Percentiles rank a stretch among this genome's conserved stretches.
phyloP scores from a whole-genome alignment of 805 yeast genomes.

The Brettanomyces custersianus region DNA sequence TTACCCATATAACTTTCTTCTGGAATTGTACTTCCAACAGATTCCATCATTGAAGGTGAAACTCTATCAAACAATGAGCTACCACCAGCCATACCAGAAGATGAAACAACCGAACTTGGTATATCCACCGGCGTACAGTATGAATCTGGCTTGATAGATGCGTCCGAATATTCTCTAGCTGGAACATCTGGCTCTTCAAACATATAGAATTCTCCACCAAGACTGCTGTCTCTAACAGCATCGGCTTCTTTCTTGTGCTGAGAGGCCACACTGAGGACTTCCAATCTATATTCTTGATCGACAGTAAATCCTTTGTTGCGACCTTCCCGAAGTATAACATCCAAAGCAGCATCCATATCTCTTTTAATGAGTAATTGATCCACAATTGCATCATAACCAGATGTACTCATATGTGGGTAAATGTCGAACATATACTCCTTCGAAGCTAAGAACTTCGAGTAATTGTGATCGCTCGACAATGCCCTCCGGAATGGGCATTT shows the following conservation, averaged over 20 bases:
- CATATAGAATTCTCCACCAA: constrained; percentile 25
- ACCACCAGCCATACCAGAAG: constrained; percentile 6
- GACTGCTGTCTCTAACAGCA: neutral
- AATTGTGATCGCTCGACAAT: constrained; percentile 31
- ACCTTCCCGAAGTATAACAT: constrained; percentile 20
- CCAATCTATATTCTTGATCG: constrained; percentile 34
- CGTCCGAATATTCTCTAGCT: too few species aligned
- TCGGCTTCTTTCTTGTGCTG: neutral
- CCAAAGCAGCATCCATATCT: constrained; percentile 27
- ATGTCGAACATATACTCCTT: constrained; percentile 38
- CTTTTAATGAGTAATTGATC: constrained; percentile 34
- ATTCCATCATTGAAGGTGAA: constrained; percentile 6
- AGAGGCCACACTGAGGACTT: constrained; percentile 7
- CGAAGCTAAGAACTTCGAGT: constrained; percentile 31
- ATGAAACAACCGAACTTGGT: constrained; percentile 1
- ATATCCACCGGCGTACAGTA: neutral
- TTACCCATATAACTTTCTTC: constrained; percentile 2
- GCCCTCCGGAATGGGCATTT: constrained; percentile 43
- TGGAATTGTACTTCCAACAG: constrained; percentile 3
- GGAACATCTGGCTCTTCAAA: constrained; percentile 26
- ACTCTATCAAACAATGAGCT: constrained; percentile 10
- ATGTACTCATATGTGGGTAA: constrained; percentile 36
- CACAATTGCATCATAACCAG: constrained; percentile 32
- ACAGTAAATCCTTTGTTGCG: constrained; percentile 31
- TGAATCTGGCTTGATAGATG: too few species aligned